Percentiles rank a stretch among this genome's conserved stretches.
Evolutionary conservation across 768 basidiomycete genomes (phyloP).

Genomic region (Brasilioporus rufonigricans): DNA sequence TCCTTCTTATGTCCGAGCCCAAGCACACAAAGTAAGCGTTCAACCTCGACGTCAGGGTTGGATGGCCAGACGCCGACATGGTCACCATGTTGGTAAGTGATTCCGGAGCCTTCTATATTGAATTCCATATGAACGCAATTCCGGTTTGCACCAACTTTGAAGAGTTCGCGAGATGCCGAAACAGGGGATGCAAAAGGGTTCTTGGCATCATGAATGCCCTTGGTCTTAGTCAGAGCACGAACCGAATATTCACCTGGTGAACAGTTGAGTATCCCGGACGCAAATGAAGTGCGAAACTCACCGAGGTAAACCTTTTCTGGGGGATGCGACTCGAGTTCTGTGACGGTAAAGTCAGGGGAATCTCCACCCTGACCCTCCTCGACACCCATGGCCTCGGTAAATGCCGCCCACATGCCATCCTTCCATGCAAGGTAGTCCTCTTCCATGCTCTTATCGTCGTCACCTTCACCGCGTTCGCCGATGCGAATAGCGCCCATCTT

Average conservation of each 20-base stretch:
- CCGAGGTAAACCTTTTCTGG: constrained; percentile 92
- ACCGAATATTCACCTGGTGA: constrained; percentile 86
- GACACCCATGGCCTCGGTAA: constrained; percentile 78
- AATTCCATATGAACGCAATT: constrained; percentile 97
- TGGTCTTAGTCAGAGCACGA: constrained; percentile 87
- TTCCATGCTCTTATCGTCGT: constrained; percentile 99
- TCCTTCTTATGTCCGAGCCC: constrained; percentile 82
- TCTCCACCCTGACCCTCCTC: constrained; percentile 98
- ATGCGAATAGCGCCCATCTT: constrained; percentile 84
- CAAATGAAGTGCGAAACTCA: constrained; percentile 32
- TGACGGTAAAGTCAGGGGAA: constrained; percentile 89
- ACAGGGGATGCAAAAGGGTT: constrained; percentile 94
- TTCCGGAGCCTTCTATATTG: constrained; percentile 89
- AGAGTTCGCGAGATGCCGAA: constrained; percentile 75
- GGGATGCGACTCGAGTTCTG: constrained; percentile 72
- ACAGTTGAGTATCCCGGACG: neutral
- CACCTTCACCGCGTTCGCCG: constrained; percentile 91
- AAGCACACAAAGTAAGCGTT: constrained; percentile 81
- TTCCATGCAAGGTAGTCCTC: constrained; percentile 99
- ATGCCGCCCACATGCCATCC: constrained; percentile 93
- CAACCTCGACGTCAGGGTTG: constrained; percentile 90
- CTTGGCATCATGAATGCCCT: constrained; percentile 97
- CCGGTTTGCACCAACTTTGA: constrained; percentile 66
- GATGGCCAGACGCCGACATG: constrained; percentile 97
- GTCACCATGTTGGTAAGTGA: constrained; percentile 99